phyloP scores from a whole-genome alignment of 495 filamentous ascomycete genomes.

The Penicillium soppii region DNA sequence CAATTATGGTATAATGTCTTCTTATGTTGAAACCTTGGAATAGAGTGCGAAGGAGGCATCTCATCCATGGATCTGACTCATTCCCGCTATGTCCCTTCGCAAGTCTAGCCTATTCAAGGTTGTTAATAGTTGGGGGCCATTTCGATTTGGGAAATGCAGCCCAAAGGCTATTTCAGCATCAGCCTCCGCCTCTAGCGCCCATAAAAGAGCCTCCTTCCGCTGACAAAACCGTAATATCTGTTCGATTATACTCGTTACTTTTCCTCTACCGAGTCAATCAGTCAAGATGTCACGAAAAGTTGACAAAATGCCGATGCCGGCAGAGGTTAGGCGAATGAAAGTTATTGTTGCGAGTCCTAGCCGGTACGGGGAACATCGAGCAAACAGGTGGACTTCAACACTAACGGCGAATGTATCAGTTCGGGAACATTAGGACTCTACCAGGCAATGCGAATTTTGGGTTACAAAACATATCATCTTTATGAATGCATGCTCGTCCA shows the following conservation, averaged over 20 bases:
- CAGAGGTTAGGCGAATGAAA: slow-evolving; percentile 13
- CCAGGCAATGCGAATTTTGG: slow-evolving; percentile 21
- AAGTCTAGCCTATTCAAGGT: too few relatives aligned
- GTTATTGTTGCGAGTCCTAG: slow-evolving; percentile 24
- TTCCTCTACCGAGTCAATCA: background rate
- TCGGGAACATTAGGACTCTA: slow-evolving; percentile 24
- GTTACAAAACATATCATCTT: slow-evolving; percentile 23
- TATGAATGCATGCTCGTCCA: slow-evolving; percentile 10
- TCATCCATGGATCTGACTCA: too few relatives aligned
- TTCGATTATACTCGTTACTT: too few relatives aligned
- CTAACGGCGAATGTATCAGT: slow-evolving; percentile 3
- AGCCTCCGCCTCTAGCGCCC: background rate
- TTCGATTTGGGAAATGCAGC: too few relatives aligned
- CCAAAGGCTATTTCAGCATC: background rate
- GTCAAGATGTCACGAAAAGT: slow-evolving; percentile 14
- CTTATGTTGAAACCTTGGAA: too few relatives aligned
- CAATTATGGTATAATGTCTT: too few relatives aligned
- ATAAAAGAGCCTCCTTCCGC: background rate
- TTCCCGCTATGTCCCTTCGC: too few relatives aligned
- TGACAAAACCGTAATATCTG: background rate
- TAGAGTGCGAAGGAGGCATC: too few relatives aligned
- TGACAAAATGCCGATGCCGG: slow-evolving; percentile 12
- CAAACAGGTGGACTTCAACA: background rate
- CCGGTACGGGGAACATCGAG: slow-evolving; percentile 13
- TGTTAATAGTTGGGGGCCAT: too few relatives aligned